Conservation (phyloP, 805 yeast genomes). For the Candida quercuum region DNA sequence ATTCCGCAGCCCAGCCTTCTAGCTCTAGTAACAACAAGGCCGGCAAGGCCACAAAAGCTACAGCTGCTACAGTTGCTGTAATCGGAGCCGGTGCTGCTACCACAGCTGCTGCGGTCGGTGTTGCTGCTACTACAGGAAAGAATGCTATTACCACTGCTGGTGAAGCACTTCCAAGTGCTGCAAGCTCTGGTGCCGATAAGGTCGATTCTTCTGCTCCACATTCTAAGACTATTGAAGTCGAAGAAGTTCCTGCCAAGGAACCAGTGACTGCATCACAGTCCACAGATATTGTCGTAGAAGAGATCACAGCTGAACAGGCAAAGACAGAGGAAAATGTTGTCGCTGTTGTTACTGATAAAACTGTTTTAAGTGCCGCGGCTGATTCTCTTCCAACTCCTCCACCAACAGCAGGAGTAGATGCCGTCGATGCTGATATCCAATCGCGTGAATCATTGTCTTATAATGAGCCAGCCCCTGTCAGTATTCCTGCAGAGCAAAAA, state of each 20-base stretch:
- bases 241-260: slow-evolving; percentile 8
- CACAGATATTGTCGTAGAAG: slow-evolving; percentile 10
- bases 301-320: slow-evolving; percentile 16
- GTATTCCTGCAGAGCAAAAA: slow-evolving; percentile 8
- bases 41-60: slow-evolving; percentile 4
- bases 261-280: too few relatives aligned
- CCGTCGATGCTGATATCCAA: too few relatives aligned
- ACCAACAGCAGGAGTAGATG: slow-evolving; percentile 8
- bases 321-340: slow-evolving; percentile 12
- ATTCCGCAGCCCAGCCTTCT: slow-evolving; percentile 1
- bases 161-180: too few relatives aligned
- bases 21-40: too few relatives aligned
- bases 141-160: slow-evolving; percentile 2
- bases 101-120: slow-evolving; percentile 13
- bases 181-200: slow-evolving; percentile 1
- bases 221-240: slow-evolving; percentile 3
- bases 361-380: slow-evolving; percentile 3
- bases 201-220: neutral
- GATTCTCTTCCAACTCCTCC: slow-evolving; percentile 19
- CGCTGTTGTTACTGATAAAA: slow-evolving; percentile 11
- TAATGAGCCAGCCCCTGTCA: slow-evolving; percentile 7
- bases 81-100: slow-evolving; percentile 10
- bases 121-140: slow-evolving; percentile 19
- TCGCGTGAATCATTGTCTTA: too few relatives aligned
- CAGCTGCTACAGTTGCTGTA: slow-evolving; percentile 6